Evolutionary conservation across 441 rosid species (phyloP).

Genomic region (Mallotus japonicus): DNA sequence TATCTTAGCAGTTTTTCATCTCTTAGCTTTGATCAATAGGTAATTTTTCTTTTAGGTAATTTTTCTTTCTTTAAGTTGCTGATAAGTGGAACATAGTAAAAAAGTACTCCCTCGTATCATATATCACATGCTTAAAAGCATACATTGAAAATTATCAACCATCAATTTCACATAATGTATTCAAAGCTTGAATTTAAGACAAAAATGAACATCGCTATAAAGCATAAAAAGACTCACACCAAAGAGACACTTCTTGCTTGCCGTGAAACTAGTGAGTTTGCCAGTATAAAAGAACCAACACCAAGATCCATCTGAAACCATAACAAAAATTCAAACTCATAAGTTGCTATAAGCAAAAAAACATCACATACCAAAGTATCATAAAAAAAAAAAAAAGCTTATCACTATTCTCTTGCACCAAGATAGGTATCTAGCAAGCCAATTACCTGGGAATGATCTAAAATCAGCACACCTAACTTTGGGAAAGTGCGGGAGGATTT

Average conservation of each 20-base stretch:
- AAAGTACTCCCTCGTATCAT: background rate
- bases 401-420: background rate
- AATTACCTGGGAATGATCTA: background rate
- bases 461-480: background rate
- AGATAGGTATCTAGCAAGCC: background rate
- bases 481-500: no score
- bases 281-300: slow-evolving; percentile 85
- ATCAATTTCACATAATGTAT: background rate
- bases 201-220: slow-evolving; percentile 12
- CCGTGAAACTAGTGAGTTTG: slow-evolving; percentile 76
- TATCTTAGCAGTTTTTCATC: slow-evolving; percentile 2
- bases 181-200: background rate
- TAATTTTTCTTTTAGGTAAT: background rate
- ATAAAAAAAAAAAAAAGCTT: background rate
- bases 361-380: background rate
- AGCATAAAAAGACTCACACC: slow-evolving; percentile 40
- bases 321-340: slow-evolving; percentile 9
- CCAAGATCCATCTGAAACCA: slow-evolving; percentile 89
- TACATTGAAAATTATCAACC: background rate
- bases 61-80: background rate
- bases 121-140: background rate
- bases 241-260: slow-evolving; percentile 72
- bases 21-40: background rate
- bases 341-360: slow-evolving; percentile 12
- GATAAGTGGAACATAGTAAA: background rate